Evolutionary conservation across 176 grass and related monocot genomes (phyloP).

Genomic region (Rhynchospora breviuscula): DNA sequence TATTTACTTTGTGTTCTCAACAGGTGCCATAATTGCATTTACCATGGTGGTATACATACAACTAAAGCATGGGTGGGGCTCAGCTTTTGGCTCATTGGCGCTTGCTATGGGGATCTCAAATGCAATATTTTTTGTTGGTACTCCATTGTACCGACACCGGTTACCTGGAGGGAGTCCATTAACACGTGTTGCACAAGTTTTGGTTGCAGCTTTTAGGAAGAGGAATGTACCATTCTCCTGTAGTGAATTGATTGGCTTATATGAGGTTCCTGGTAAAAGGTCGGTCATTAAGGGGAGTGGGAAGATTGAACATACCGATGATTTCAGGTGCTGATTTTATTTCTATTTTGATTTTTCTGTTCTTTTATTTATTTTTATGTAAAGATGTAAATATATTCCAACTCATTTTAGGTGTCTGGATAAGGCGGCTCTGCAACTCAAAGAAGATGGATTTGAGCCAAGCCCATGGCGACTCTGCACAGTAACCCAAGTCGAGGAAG

Average conservation of each 20-base stretch:
- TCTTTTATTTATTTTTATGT: neutral
- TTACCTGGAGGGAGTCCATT: constrained; percentile 77
- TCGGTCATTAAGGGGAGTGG: constrained; percentile 70
- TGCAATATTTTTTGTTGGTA: constrained; percentile 69
- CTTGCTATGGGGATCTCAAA: constrained; percentile 77
- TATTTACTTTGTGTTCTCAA: neutral
- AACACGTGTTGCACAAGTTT: constrained; percentile 69
- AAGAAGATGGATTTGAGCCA: constrained; percentile 4
- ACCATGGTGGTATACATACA: constrained; percentile 82
- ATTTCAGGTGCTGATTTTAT: constrained; percentile 32
- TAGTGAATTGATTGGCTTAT: constrained; percentile 47
- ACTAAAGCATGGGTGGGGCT: constrained; percentile 71
- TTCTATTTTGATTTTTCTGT: neutral
- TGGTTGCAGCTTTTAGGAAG: constrained; percentile 71
- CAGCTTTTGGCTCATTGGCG: constrained; percentile 73
- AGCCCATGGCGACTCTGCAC: constrained; percentile 58
- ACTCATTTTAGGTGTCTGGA: constrained; percentile 51
- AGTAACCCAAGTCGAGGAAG: constrained; percentile 53
- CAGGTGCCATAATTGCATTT: constrained; percentile 67
- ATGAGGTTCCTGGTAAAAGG: constrained; percentile 63
- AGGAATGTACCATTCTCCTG: constrained; percentile 36
- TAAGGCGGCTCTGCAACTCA: constrained; percentile 62
- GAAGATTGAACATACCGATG: constrained; percentile 90
- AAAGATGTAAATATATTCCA: neutral
- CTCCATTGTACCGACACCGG: constrained; percentile 63